A percentile compares a stretch with the other conserved stretches of the same genome.
phyloP scores from a whole-genome alignment of 179 eudicot species.

The Gypsophila paniculata region DNA sequence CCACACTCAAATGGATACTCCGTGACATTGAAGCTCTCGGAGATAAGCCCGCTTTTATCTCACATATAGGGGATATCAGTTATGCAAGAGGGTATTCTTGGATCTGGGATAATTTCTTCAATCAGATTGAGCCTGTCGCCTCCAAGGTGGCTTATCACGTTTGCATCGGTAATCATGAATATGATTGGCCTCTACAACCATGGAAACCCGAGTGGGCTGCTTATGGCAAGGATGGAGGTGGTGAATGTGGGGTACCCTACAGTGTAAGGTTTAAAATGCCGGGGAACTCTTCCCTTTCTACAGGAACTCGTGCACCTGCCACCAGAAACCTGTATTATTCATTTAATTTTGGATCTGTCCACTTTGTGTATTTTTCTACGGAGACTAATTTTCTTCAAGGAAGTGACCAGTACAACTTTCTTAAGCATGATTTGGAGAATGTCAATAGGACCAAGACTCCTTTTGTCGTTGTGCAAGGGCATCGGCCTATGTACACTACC shows the following conservation, averaged over 20 bases:
- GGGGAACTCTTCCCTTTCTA: slow-evolving; percentile 72
- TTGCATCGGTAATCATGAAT: slow-evolving; percentile 96
- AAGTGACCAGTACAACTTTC: slow-evolving; percentile 65
- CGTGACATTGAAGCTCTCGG: slow-evolving; percentile 86
- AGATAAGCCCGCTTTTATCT: slow-evolving; percentile 74
- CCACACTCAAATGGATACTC: slow-evolving; percentile 82
- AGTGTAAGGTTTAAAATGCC: slow-evolving; percentile 92
- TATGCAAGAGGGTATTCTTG: slow-evolving; percentile 88
- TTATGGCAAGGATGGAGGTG: slow-evolving; percentile 84
- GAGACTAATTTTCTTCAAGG: slow-evolving; percentile 85
- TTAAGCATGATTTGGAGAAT: slow-evolving; percentile 75
- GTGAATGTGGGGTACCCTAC: slow-evolving; percentile 98
- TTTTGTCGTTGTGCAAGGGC: slow-evolving; percentile 92
- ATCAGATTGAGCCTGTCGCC: slow-evolving; percentile 81
- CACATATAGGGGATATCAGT: slow-evolving; percentile 92
- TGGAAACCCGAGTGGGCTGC: slow-evolving; percentile 92
- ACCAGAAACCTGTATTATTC: slow-evolving; percentile 88
- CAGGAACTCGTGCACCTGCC: slow-evolving; percentile 74
- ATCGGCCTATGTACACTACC: slow-evolving; percentile 96
- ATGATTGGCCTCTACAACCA: slow-evolving; percentile 91
- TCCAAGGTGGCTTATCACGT: slow-evolving; percentile 80
- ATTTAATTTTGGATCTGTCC: slow-evolving; percentile 66
- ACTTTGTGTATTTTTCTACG: slow-evolving; percentile 83
- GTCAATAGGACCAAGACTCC: slow-evolving; percentile 76
- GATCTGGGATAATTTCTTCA: slow-evolving; percentile 94